Base-by-base conservation (phyloP, 257 asterid species). In the Mentha longifolia region DNA sequence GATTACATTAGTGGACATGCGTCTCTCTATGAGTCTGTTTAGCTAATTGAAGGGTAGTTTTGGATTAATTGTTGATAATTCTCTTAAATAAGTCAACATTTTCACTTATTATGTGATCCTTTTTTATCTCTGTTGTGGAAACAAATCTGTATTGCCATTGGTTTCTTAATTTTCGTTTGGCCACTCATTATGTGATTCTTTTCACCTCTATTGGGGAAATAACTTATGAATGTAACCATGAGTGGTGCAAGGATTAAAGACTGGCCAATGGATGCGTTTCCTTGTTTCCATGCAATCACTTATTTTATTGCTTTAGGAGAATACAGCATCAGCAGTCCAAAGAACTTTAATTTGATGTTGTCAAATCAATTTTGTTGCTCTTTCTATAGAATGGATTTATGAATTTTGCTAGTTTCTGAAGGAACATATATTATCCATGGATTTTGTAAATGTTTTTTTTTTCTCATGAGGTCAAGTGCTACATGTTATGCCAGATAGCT, bases 11-110 rank as follows among this genome's bases (percentile, higher is more conserved):
- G 3, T 7, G 57, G 9, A 17, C 46, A 45, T 17, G 25, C 45
- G 50, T 3, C 17, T 84, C 84, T 68, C 97, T 17, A 86, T 84
- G 96, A 87, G 46, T 64, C 75, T 81, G 30, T 66, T 70, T 56
- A 19, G 47, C 73, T 59, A 35, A 12, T 45, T 13, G 17, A 13
- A 41, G 20, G 69, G 63, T 63, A 15, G 45, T 49, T 46, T 68
- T 25, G 19, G 45, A 25, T 37, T 5, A 14, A 65, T 10, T 41
- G 46, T 68, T 65, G 25, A 45, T 52, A 56, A 69, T 69, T 39
- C 1, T 3, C 20, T 42, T 11, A 39, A 42, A 16, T n/a, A 4
- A 9, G 15, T 31, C 35, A 10, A 7, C 17, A 61, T n/a, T 49
- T 33, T 61, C 52, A 71, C 59, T 1, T n/a, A n/a, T 59, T 12